These are phyloP conservation scores for Solanum commersonii DNA, from an alignment of 257 asterid species.

Conservation along the genomic window DNA sequence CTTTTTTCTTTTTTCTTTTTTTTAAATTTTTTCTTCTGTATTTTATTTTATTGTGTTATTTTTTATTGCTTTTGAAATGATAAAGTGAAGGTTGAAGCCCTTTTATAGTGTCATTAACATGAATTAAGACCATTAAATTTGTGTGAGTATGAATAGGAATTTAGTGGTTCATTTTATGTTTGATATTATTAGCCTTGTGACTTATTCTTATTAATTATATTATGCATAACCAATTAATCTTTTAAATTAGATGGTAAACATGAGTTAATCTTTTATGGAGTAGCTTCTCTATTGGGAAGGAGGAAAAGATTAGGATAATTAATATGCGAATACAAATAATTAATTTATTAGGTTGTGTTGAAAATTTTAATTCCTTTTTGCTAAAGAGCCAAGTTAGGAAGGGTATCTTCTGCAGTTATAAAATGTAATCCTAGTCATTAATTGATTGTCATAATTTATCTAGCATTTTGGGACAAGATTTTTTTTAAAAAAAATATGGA, in stretches of 20 bases:
- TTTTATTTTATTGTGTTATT: neutral
- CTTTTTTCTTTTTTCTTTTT: too few species aligned
- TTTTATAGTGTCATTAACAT: neutral
- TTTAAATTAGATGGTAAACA: neutral
- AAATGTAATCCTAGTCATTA: neutral
- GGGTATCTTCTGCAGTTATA: neutral
- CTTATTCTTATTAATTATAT: neutral
- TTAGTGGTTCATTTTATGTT: neutral
- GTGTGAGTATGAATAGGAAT: neutral
- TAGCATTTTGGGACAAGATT: neutral
- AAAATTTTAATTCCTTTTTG: neutral
- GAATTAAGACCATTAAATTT: neutral
- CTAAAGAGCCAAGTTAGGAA: too few species aligned
- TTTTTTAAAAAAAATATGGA: too few species aligned
- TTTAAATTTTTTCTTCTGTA: neutral
- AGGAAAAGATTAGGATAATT: neutral
- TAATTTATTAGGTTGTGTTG: neutral
- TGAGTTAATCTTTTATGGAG: neutral
- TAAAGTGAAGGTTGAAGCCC: neutral
- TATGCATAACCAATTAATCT: neutral
- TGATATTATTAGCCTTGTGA: neutral
- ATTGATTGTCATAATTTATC: neutral
- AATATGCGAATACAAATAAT: neutral
- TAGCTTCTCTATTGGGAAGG: neutral
- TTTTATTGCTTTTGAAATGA: neutral